Base-by-base conservation (phyloP, 768 basidiomycete species). In the Pholiota microspora region DNA sequence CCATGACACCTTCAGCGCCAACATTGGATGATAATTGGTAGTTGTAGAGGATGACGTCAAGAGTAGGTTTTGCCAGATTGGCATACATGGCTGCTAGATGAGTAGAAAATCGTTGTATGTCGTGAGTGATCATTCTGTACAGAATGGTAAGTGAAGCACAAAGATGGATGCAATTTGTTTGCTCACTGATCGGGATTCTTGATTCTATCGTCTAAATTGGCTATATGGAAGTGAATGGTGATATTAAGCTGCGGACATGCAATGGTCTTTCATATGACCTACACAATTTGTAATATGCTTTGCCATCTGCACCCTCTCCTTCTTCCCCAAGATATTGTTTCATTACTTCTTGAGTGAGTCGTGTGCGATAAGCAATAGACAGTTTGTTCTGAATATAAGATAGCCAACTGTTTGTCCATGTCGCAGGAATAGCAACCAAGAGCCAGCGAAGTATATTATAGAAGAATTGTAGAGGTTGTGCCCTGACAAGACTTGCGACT, bases 11-110 rank as follows among this genome's bases (percentile, higher is more conserved):
- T 67, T 98, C 96, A 3, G 94, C 94, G 13, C 96, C 96, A 28
- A 98, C 92, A 62, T 94, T 97, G 60, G 86, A 85, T 4, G 93
- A 91, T 6, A 98, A 77, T 66, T 98, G 95, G 60, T 93, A 95
- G 71, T 98, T 98, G 73, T 98, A 98, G 9, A 98, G 74, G 44
- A 96, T 92, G 45, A 91, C 89, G 63, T 98, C 96, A 32, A 97
- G 79, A 13, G 89, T 77, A 6, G 96, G 96, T 71, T 98, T 98
- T 24, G 94, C 94, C 34, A 98, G 73, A 67, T 98, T 98, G 13
- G 86, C 83, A 69, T 98, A 98, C 31, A 98, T 94, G 15, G 92
- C 92, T 10, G 96, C 94, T 5, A 98, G 80, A 65, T 92, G 88
- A 4, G 80, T 81, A 12, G 92, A 92, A 72, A 97, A 98, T 50